Conservation (phyloP, 2,329 filamentous ascomycete species). For the Fusarium siculi region DNA sequence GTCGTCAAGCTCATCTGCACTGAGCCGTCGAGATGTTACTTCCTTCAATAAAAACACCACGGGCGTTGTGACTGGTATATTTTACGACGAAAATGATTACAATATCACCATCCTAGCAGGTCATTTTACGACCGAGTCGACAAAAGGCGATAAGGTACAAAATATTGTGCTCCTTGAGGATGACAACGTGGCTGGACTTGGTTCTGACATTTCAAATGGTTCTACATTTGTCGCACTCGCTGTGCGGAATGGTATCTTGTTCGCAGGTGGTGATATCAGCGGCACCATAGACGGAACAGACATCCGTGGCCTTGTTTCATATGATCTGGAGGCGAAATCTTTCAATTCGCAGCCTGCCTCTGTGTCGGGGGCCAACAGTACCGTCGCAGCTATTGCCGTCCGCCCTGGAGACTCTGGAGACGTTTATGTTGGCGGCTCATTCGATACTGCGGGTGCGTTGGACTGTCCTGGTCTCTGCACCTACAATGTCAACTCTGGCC, state of each 20-base stretch:
- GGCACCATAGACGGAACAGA: slow-evolving; percentile 72
- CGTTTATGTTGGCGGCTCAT: slow-evolving; percentile 87
- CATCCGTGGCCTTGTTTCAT: slow-evolving; percentile 81
- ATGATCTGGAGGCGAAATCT: slow-evolving; percentile 74
- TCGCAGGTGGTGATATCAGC: slow-evolving; percentile 82
- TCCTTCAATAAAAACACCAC: slow-evolving; percentile 57
- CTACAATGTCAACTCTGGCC: slow-evolving; percentile 74
- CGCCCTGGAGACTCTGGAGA: slow-evolving; percentile 73
- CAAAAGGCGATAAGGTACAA: slow-evolving; percentile 76
- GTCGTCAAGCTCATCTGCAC: slow-evolving; percentile 49
- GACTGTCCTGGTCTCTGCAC: slow-evolving; percentile 85
- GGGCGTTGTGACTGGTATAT: slow-evolving; percentile 82
- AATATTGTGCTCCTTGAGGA: slow-evolving; percentile 88
- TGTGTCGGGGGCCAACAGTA: slow-evolving; percentile 74
- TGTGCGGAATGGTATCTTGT: slow-evolving; percentile 74
- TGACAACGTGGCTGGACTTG: slow-evolving; percentile 78
- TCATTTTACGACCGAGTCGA: slow-evolving; percentile 78
- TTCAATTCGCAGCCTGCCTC: slow-evolving; percentile 80
- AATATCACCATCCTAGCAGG: slow-evolving; percentile 92
- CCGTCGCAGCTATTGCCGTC: slow-evolving; percentile 80
- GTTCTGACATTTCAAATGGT: slow-evolving; percentile 71
- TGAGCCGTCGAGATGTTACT: slow-evolving; percentile 59
- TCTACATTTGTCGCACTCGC: slow-evolving; percentile 82
- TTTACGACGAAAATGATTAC: slow-evolving; percentile 74
- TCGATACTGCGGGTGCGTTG: slow-evolving; percentile 83